phyloP scores from a whole-genome alignment of 2,329 filamentous ascomycete genomes.

The Microcyclospora tardicrescens region DNA sequence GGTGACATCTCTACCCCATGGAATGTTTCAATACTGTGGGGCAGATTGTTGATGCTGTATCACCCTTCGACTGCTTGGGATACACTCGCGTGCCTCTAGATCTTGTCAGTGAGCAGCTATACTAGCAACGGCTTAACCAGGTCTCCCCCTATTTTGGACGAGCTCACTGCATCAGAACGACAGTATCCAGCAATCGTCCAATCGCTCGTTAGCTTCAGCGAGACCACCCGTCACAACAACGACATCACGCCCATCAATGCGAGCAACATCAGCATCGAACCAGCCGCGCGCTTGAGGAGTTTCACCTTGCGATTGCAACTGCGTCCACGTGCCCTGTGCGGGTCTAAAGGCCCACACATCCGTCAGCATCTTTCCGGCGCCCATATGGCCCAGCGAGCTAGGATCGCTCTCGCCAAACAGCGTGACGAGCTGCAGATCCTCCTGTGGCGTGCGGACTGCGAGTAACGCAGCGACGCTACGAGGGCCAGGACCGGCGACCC shows the following conservation, averaged over 20 bases:
- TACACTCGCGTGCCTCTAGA: too few species aligned
- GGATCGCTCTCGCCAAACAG: constrained; percentile 44
- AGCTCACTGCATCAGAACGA: too few species aligned
- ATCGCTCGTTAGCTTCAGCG: constrained; percentile 38
- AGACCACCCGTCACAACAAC: constrained; percentile 40
- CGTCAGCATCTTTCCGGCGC: constrained; percentile 43
- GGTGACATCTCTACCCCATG: too few species aligned
- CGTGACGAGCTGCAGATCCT: constrained; percentile 32
- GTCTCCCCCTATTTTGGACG: too few species aligned
- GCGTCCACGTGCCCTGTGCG: constrained; percentile 21
- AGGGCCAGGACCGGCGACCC: constrained; percentile 32
- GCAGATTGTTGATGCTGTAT: too few species aligned
- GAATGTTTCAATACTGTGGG: too few species aligned
- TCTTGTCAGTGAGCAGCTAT: too few species aligned
- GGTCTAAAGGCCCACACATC: constrained; percentile 40
- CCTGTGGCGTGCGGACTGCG: constrained; percentile 23
- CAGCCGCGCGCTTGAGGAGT: constrained; percentile 36
- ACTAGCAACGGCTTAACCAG: too few species aligned
- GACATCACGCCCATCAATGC: constrained; percentile 19
- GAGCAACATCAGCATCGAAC: constrained; percentile 39
- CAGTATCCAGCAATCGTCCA: constrained; percentile 39
- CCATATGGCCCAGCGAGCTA: constrained; percentile 39
- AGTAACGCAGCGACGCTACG: constrained; percentile 39
- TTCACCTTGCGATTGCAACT: constrained; percentile 16
- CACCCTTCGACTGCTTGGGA: too few species aligned